These are phyloP conservation scores for Calonectria ilicicola DNA, from an alignment of 2,329 filamentous ascomycete genomes.

Conservation along the genomic window DNA sequence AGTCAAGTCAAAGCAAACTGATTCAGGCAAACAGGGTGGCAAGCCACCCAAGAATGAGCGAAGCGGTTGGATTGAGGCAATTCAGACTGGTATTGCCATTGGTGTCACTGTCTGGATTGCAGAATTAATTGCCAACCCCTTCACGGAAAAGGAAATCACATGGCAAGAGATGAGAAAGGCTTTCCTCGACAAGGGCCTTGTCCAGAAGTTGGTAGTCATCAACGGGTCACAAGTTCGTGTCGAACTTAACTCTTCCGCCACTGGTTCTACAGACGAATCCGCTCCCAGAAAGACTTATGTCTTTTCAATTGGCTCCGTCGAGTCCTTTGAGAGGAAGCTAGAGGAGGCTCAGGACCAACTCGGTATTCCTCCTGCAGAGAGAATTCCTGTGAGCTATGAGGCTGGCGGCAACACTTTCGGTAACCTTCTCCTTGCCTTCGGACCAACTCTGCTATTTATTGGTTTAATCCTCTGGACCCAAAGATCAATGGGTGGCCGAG, in stretches of 20 bases:
- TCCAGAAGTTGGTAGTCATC: conserved; percentile 90
- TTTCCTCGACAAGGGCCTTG: conserved; percentile 95
- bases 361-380: conserved; percentile 85
- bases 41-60: conserved; percentile 48
- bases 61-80: conserved; percentile 50
- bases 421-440: conserved; percentile 81
- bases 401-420: conserved; percentile 80
- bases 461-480: conserved; percentile 85
- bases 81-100: conserved; percentile 53
- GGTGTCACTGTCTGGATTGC: conserved; percentile 68
- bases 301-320: conserved; percentile 95
- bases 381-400: conserved; percentile 92
- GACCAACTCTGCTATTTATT: conserved; percentile 87
- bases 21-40: conserved; percentile 47
- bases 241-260: conserved; percentile 79
- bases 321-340: conserved; percentile 89
- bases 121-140: conserved; percentile 53
- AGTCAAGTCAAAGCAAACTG: conserved; percentile 41
- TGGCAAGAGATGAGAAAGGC: conserved; percentile 97
- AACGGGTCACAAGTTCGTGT: conserved; percentile 80
- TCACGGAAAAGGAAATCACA: conserved; percentile 80
- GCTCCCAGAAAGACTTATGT: conserved; percentile 69
- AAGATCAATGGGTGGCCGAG: conserved; percentile 77
- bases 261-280: conserved; percentile 41
- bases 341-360: conserved; percentile 91